Evolutionary conservation across 2,329 filamentous ascomycete species (phyloP).

Genomic region (Penicillium sp.): DNA sequence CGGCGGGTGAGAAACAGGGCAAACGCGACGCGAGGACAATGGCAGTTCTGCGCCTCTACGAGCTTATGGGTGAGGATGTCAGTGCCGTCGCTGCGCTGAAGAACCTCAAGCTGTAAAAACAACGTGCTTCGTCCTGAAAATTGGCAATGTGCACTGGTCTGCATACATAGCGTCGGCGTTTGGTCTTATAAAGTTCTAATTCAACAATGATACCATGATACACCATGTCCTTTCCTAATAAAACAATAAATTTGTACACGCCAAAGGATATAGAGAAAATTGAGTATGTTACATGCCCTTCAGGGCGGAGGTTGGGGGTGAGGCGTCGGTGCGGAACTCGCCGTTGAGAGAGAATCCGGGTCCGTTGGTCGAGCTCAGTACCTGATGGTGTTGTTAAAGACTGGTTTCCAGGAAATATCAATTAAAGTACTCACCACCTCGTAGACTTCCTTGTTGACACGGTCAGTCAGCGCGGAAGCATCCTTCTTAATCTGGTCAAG

Average conservation of each 20-base stretch:
- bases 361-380: slow-evolving; percentile 82
- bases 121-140: slow-evolving; percentile 1
- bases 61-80: slow-evolving; percentile 59
- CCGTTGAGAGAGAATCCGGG: slow-evolving; percentile 87
- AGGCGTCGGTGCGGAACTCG: slow-evolving; percentile 65
- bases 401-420: not conserved
- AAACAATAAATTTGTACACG: slow-evolving; percentile 45
- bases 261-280: slow-evolving; percentile 40
- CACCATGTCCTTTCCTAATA: slow-evolving; percentile 42
- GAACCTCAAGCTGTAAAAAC: slow-evolving; percentile 37
- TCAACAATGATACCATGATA: slow-evolving; percentile 42
- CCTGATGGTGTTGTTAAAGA: slow-evolving; percentile 40
- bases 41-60: slow-evolving; percentile 60
- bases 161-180: slow-evolving; percentile 50
- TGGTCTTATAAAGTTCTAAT: slow-evolving; percentile 24
- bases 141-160: slow-evolving; percentile 12
- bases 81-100: slow-evolving; percentile 61
- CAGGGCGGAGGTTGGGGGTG: slow-evolving; percentile 53
- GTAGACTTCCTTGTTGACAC: slow-evolving; percentile 69
- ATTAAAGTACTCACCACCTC: slow-evolving; percentile 56
- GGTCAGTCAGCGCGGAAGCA: slow-evolving; percentile 63
- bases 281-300: slow-evolving; percentile 50
- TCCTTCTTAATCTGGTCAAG: slow-evolving; percentile 77
- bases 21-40: slow-evolving; percentile 48
- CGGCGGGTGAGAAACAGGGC: slow-evolving; percentile 33